Evolutionary conservation across 1,139 yeast genomes (phyloP), one percentile per base, ranked within the genome.

Genomic region (Geotrichum candidum): DNA sequence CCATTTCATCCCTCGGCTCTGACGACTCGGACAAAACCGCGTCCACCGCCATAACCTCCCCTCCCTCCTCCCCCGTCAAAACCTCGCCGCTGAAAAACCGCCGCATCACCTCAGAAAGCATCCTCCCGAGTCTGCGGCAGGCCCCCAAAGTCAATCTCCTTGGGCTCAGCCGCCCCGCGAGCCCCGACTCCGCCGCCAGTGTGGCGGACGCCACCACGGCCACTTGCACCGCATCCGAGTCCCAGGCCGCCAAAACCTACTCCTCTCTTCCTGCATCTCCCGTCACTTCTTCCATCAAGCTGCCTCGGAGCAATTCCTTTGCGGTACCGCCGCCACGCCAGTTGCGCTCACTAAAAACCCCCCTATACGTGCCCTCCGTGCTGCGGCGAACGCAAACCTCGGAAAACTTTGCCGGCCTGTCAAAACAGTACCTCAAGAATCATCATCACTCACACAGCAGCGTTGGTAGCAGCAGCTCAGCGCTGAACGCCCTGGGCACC

Each of bases 281-380:
- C 38, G 38, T 33, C 11, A 33, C 38, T 11, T 33, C 38, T 33
- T 33, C 38, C 11, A 33, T 33, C 15, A 38, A 38, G 9, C n/a
- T 54, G 27, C 57, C 51, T 15, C 41, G 57, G 29, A 41, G 57
- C 29, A 54, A 45, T 27, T 54, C 57, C 9, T 53, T 60, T 56
- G 57, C 57, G 27, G 59, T 53, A 27, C 59, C 59, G 11, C 62
- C 62, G 11, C 62, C 62, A 6, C 50, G 69, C 57, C 79, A 76
- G 64, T 69, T 76, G 52, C 70, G 75, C 18, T 72, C 73, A 53
- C 90, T 90, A 62, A 83, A 91, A 69, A 86, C 88, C 68, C 97
- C 97, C 6, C 78, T 91, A 78, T 91, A 90, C 71, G 81, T 88
- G 0, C 97, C 98, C 0, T 97, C 97, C 0, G 98, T 91, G 6